phyloP scores from a whole-genome alignment of 2,329 filamentous ascomycete genomes.

The Metarhizium humberi region DNA sequence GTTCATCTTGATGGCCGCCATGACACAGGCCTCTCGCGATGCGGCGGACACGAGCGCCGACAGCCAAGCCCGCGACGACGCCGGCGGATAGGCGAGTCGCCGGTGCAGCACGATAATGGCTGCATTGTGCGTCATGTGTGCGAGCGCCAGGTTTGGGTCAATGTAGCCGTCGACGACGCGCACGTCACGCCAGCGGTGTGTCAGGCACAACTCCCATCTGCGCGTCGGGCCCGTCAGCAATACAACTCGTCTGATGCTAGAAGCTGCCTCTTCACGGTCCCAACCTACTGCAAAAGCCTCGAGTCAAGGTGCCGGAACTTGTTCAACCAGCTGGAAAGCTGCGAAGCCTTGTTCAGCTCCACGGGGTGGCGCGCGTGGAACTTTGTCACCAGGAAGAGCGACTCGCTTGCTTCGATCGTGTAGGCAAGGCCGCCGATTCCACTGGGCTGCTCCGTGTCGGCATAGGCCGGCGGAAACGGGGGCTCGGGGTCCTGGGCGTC shows the following conservation, averaged over 20 bases:
- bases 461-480: no score
- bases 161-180: constrained; percentile 31
- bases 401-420: constrained; percentile 33
- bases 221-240: no score
- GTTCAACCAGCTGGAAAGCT: constrained; percentile 31
- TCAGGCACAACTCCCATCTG: constrained; percentile 35
- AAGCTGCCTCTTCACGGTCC: background rate
- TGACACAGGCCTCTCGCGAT: constrained; percentile 28
- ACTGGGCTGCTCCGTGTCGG: no score
- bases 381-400: constrained; percentile 28
- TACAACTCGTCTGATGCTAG: no score
- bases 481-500: no score
- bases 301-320: constrained; percentile 35
- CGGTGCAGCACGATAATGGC: constrained; percentile 32
- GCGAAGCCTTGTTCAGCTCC: constrained; percentile 23
- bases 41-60: constrained; percentile 7
- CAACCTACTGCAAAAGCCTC: constrained; percentile 27
- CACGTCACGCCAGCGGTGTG: constrained; percentile 29
- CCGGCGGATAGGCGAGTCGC: constrained; percentile 27
- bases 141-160: constrained; percentile 29
- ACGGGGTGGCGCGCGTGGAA: constrained; percentile 32
- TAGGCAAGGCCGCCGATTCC: constrained; percentile 30
- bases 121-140: constrained; percentile 33
- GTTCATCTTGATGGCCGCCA: constrained; percentile 27
- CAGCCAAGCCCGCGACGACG: constrained; percentile 16